phyloP scores from a whole-genome alignment of 169 alveolate genomes.

The Plasmodium cynomolgi region DNA sequence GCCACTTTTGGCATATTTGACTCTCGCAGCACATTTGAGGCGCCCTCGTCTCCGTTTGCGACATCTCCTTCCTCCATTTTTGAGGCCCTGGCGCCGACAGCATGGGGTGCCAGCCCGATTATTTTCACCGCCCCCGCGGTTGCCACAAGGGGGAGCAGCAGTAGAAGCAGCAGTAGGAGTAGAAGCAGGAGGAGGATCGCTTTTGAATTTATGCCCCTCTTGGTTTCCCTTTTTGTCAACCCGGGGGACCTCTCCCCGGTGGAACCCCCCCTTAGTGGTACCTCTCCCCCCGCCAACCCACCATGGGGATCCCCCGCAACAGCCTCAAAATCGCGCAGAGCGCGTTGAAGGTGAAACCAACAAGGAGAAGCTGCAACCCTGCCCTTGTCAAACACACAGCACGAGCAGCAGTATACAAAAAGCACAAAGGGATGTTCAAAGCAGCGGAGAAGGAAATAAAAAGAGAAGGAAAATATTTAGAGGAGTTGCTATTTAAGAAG shows the following conservation, averaged over 20 bases:
- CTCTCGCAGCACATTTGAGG: background rate
- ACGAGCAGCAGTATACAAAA: background rate
- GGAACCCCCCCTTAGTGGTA: background rate
- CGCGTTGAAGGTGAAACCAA: background rate
- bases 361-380: background rate
- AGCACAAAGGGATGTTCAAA: slow-evolving; percentile 1
- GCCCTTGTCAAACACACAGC: background rate
- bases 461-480: slow-evolving; percentile 18
- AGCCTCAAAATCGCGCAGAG: background rate
- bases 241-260: background rate
- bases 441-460: slow-evolving; percentile 8
- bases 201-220: background rate
- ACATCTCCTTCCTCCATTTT: background rate
- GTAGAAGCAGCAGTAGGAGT: background rate
- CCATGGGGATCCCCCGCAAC: background rate
- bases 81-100: background rate
- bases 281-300: background rate
- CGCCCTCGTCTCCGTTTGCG: background rate
- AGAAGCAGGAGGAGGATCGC: background rate
- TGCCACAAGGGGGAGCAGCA: background rate
- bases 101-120: background rate
- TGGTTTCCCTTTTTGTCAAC: background rate
- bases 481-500: slow-evolving; percentile 22
- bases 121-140: background rate
- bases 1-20: too few species aligned